Conservation (phyloP, 495 filamentous ascomycete genomes). For the Xylaria longipes region DNA sequence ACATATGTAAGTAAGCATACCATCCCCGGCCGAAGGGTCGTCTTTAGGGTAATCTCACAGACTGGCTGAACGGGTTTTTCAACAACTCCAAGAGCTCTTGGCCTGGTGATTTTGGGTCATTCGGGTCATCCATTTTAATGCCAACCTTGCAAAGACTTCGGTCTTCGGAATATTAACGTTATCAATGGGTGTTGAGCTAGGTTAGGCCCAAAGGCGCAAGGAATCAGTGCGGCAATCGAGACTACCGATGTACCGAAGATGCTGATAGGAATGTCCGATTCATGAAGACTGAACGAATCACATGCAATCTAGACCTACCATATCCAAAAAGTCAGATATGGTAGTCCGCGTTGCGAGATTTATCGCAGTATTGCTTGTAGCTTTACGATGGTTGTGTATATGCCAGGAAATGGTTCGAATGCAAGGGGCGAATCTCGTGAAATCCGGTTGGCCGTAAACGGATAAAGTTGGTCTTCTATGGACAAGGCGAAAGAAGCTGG, state of each 20-base stretch:
- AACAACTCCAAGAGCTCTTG: slow-evolving; percentile 51
- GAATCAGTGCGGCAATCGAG: neutral
- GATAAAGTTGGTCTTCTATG: neutral
- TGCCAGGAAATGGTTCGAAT: neutral
- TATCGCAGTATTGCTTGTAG: neutral
- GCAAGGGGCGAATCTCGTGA: neutral
- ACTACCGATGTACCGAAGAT: slow-evolving; percentile 6
- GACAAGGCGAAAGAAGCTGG: neutral
- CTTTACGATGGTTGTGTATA: neutral
- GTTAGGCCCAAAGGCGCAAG: neutral
- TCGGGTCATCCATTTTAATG: slow-evolving; percentile 30
- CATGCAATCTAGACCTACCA: neutral
- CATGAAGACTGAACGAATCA: neutral
- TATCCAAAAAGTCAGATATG: neutral
- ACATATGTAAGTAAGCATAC: slow-evolving; percentile 16
- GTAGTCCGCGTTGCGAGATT: neutral
- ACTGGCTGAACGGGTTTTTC: slow-evolving; percentile 54
- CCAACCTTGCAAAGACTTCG: neutral
- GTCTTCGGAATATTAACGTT: neutral
- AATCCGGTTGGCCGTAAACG: neutral
- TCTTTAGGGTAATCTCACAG: slow-evolving; percentile 41
- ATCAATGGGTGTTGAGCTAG: neutral
- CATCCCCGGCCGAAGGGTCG: neutral
- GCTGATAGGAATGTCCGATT: neutral
- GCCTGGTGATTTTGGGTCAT: slow-evolving; percentile 33